phyloP scores from a whole-genome alignment of 164 flowering plant species.

The Paratinospora sagittata region DNA sequence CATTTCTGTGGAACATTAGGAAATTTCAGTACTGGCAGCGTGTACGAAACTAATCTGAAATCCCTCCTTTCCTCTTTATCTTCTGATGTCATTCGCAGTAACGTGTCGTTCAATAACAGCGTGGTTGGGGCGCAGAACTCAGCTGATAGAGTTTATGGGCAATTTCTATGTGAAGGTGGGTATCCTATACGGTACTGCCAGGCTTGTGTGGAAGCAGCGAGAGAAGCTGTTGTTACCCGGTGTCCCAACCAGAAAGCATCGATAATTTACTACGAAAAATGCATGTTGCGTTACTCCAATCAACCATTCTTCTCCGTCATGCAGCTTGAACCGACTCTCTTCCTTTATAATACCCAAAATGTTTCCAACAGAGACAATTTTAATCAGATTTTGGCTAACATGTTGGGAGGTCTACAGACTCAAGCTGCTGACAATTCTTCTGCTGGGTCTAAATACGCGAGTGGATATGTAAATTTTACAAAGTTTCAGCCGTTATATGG shows the following conservation, averaged over 20 bases:
- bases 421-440: neutral
- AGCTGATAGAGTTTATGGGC: neutral
- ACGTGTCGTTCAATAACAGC: too few species aligned
- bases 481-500: neutral
- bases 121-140: too few species aligned
- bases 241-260: neutral
- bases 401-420: neutral
- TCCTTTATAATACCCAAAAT: neutral
- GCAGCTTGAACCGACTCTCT: neutral
- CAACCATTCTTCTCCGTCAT: neutral
- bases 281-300: neutral
- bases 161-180: neutral
- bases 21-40: too few species aligned
- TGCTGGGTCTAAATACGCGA: neutral
- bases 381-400: neutral
- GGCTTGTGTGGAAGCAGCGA: neutral
- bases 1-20: too few species aligned
- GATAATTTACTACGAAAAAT: neutral
- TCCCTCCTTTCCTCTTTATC: too few species aligned
- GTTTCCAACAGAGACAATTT: neutral
- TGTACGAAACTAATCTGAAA: too few species aligned
- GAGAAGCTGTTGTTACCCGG: neutral
- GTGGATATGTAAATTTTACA: neutral
- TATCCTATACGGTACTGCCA: neutral
- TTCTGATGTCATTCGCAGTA: too few species aligned